Evolutionary conservation across 148 eudicot genomes (phyloP).

Genomic region (Fagopyrum homotropicum): DNA sequence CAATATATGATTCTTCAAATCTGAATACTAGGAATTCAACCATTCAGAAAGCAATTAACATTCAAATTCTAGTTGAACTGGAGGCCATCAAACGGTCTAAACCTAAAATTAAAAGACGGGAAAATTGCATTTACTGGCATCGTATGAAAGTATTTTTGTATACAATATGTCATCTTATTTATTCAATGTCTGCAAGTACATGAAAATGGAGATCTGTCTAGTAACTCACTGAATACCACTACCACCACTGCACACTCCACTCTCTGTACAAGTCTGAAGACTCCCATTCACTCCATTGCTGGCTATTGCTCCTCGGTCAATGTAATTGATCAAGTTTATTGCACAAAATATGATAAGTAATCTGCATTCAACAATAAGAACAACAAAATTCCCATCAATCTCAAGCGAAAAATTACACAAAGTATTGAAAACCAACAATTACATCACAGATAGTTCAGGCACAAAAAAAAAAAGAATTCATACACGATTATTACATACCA

Average conservation of each 20-base stretch:
- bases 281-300: slow-evolving; percentile 44
- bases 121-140: background rate
- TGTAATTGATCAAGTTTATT: slow-evolving; percentile 34
- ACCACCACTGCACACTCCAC: slow-evolving; percentile 30
- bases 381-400: background rate
- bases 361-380: slow-evolving; percentile 18
- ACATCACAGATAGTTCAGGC: background rate
- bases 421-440: background rate
- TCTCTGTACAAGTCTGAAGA: slow-evolving; percentile 26
- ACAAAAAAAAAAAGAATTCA: background rate
- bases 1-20: background rate
- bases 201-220: background rate
- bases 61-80: background rate
- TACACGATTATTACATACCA: background rate
- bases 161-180: background rate
- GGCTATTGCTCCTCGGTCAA: slow-evolving; percentile 38
- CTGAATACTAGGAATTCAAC: background rate
- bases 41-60: too few relatives aligned
- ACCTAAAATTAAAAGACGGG: background rate
- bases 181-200: background rate
- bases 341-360: slow-evolving; percentile 30
- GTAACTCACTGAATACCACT: slow-evolving; percentile 34
- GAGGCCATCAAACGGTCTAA: background rate
- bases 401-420: background rate
- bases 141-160: background rate